Conservation (phyloP, 1,284 basidiomycete genomes). For the Marasmius fiardii region DNA sequence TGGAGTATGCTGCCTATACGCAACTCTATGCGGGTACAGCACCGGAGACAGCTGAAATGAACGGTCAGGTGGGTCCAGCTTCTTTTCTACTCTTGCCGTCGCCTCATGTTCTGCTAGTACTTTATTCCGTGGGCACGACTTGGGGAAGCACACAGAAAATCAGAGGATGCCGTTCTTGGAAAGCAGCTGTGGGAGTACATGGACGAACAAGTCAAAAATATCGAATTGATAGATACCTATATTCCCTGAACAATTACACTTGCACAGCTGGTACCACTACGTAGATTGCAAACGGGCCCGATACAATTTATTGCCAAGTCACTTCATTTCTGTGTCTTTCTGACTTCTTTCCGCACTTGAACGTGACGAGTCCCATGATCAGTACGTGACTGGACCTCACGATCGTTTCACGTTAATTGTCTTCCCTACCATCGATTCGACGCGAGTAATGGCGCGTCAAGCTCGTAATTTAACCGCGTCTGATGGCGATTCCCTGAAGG, state of each 20-base stretch:
- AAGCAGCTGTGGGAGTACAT: slow-evolving; percentile 28
- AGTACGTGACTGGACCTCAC: too few species aligned
- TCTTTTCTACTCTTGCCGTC: neutral
- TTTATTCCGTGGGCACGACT: slow-evolving; percentile 26
- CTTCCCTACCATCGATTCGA: neutral
- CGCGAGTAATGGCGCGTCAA: slow-evolving; percentile 11
- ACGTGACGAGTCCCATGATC: too few species aligned
- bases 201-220: slow-evolving; percentile 23
- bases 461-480: slow-evolving; percentile 6
- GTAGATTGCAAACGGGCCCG: too few species aligned
- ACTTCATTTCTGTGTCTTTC: too few species aligned
- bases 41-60: slow-evolving; percentile 15
- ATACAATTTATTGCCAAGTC: too few species aligned
- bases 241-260: neutral
- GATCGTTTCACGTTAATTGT: neutral
- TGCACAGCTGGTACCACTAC: neutral
- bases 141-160: slow-evolving; percentile 13
- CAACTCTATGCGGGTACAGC: slow-evolving; percentile 17
- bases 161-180: slow-evolving; percentile 19
- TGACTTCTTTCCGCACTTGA: too few species aligned
- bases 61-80: slow-evolving; percentile 18
- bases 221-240: too few species aligned
- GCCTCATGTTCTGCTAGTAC: slow-evolving; percentile 14
- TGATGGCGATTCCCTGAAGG: slow-evolving; percentile 11
- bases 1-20: slow-evolving; percentile 14